Conservation (phyloP, 768 basidiomycete genomes). For the Xerocomus potaroensis region DNA sequence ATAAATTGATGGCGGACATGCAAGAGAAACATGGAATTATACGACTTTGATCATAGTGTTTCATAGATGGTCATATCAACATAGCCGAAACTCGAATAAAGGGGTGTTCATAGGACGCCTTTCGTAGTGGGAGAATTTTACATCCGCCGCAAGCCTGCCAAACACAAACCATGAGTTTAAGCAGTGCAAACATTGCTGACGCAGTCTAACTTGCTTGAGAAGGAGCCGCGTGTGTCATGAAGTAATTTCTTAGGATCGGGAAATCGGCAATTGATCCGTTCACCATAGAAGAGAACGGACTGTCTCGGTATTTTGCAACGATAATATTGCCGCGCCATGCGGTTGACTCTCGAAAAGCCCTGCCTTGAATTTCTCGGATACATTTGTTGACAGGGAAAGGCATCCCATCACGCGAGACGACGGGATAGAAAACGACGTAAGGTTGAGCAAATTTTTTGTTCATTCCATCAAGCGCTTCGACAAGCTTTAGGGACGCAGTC, state of each 20-base stretch:
- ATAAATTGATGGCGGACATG: slow-evolving; percentile 22
- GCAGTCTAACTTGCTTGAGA: slow-evolving; percentile 32
- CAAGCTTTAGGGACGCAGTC: slow-evolving; percentile 40
- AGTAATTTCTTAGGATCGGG: slow-evolving; percentile 75
- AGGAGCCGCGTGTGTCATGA: slow-evolving; percentile 61
- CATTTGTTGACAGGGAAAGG: slow-evolving; percentile 77
- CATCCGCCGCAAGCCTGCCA: slow-evolving; percentile 25
- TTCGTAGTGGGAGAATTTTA: slow-evolving; percentile 8
- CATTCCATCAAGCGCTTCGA: slow-evolving; percentile 78
- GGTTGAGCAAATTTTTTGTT: slow-evolving; percentile 72
- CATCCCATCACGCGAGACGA: slow-evolving; percentile 73
- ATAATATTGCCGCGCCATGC: slow-evolving; percentile 83
- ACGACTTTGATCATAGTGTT: slow-evolving; percentile 10
- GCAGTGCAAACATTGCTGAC: slow-evolving; percentile 11
- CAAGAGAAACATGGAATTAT: slow-evolving; percentile 19
- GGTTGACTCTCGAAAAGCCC: slow-evolving; percentile 50
- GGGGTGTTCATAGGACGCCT: background rate
- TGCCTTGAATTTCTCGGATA: slow-evolving; percentile 70
- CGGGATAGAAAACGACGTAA: slow-evolving; percentile 79
- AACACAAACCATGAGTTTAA: slow-evolving; percentile 20
- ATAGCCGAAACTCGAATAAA: too few relatives aligned
- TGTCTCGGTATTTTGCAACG: slow-evolving; percentile 61
- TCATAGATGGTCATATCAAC: slow-evolving; percentile 28
- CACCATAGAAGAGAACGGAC: slow-evolving; percentile 49
- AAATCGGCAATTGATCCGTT: slow-evolving; percentile 83